phyloP scores from a whole-genome alignment of 306 rosid genomes.

The Casuarina glauca region DNA sequence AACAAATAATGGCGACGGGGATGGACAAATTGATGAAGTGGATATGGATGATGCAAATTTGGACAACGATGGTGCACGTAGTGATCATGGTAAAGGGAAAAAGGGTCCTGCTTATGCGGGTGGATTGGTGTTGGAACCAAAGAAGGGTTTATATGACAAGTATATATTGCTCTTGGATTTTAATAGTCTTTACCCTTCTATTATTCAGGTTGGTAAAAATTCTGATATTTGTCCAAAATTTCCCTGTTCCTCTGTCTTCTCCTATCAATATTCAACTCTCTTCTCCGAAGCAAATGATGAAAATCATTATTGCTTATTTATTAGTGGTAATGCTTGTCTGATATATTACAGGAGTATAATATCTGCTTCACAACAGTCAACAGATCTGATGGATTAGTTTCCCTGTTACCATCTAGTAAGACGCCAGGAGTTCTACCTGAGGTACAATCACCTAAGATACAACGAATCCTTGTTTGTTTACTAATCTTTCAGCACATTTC shows the following conservation, averaged over 20 bases:
- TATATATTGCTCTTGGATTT: constrained; percentile 89
- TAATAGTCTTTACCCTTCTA: constrained; percentile 98
- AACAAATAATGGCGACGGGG: constrained; percentile 48
- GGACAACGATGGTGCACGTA: constrained; percentile 50
- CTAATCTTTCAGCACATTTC: constrained; percentile 2
- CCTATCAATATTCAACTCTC: not conserved
- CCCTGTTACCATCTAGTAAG: constrained; percentile 73
- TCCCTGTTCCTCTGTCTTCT: constrained; percentile 14
- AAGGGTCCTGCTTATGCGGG: constrained; percentile 89
- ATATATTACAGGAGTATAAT: constrained; percentile 77
- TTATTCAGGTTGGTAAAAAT: constrained; percentile 72
- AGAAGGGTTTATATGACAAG: constrained; percentile 93
- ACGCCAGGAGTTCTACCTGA: constrained; percentile 86
- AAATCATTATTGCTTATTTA: constrained; percentile 18
- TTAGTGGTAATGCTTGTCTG: constrained; percentile 3
- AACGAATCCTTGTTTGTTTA: constrained; percentile 2
- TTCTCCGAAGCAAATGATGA: constrained; percentile 9
- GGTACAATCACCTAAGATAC: constrained; percentile 47
- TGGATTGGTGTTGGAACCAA: constrained; percentile 97
- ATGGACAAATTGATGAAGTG: constrained; percentile 48
- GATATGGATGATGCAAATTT: constrained; percentile 49
- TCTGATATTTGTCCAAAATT: constrained; percentile 11
- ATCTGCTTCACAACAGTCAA: constrained; percentile 97
- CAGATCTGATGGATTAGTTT: constrained; percentile 67
- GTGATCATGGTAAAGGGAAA: constrained; percentile 66